Conservation (phyloP, 1,284 basidiomycete species). For the Microbotryomycetes sp. region DNA sequence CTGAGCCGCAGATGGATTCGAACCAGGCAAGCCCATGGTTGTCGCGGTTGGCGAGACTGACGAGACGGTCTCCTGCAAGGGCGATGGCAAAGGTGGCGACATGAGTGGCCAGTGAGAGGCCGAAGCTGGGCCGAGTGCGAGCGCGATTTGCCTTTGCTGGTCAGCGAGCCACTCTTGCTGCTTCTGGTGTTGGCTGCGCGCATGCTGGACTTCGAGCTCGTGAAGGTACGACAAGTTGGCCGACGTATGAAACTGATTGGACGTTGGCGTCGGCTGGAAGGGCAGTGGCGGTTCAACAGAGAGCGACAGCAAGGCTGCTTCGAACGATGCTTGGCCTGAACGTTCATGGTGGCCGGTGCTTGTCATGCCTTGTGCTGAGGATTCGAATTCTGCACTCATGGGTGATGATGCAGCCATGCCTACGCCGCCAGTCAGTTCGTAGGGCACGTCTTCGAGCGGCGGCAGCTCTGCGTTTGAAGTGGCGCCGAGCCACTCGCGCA, state of each 20-base stretch:
- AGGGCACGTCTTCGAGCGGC: not conserved
- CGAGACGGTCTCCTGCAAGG: too few relatives aligned
- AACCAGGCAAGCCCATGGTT: not conserved
- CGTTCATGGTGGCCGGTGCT: not conserved
- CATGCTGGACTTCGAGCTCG: not conserved
- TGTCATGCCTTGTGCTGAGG: not conserved
- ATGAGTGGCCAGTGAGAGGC: not conserved
- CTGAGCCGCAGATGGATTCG: too few relatives aligned
- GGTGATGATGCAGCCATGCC: not conserved
- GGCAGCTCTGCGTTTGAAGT: not conserved
- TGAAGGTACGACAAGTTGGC: not conserved
- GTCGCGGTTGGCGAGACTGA: not conserved
- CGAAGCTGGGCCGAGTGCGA: too few relatives aligned
- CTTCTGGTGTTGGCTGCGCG: not conserved
- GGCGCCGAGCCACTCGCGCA: not conserved
- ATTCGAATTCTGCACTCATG: not conserved
- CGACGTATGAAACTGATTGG: not conserved
- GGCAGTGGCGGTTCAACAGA: not conserved
- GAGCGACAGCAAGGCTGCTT: not conserved
- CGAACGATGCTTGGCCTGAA: not conserved
- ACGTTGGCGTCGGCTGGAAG: not conserved
- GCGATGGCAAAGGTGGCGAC: not conserved
- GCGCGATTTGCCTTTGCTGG: not conserved
- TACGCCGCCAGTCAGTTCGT: not conserved
- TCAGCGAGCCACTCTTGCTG: not conserved